Conservation (phyloP, 257 asterid genomes). For the Ilex asprella region DNA sequence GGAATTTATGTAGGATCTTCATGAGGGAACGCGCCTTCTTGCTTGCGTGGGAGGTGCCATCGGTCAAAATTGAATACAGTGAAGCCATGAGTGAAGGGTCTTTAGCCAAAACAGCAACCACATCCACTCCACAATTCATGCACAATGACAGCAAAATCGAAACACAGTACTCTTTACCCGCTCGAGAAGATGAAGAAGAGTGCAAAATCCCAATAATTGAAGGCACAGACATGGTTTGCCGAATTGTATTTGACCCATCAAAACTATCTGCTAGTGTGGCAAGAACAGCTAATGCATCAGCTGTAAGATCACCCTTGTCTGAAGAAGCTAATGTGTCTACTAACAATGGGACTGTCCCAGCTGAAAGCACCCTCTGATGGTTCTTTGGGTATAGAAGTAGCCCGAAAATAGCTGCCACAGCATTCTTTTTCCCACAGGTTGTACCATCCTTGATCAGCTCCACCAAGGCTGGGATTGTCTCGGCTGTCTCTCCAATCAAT, state of each 20-base stretch:
- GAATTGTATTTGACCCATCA: not conserved
- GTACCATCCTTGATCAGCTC: not conserved
- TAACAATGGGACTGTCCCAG: not conserved
- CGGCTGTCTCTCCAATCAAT: not conserved
- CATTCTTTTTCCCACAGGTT: not conserved
- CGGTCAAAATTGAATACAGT: not conserved
- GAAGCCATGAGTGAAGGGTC: not conserved
- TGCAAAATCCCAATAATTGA: not conserved
- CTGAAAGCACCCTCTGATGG: not conserved
- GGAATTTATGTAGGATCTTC: not conserved
- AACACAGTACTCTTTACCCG: constrained; percentile 1
- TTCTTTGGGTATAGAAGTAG: not conserved
- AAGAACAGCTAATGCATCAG: not conserved
- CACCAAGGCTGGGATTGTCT: not conserved
- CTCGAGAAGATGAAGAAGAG: not conserved
- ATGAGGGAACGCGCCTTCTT: not conserved
- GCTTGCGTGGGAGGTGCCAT: not conserved
- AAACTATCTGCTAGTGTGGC: not conserved
- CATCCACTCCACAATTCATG: not conserved
- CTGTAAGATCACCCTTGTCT: not conserved
- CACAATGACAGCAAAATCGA: not conserved
- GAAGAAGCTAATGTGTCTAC: not conserved
- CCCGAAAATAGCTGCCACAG: not conserved
- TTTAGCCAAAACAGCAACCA: not conserved
- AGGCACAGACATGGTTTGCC: not conserved